These are phyloP conservation scores for Lagerstroemia speciosa DNA, from an alignment of 345 rosid genomes.

Conservation along the genomic window DNA sequence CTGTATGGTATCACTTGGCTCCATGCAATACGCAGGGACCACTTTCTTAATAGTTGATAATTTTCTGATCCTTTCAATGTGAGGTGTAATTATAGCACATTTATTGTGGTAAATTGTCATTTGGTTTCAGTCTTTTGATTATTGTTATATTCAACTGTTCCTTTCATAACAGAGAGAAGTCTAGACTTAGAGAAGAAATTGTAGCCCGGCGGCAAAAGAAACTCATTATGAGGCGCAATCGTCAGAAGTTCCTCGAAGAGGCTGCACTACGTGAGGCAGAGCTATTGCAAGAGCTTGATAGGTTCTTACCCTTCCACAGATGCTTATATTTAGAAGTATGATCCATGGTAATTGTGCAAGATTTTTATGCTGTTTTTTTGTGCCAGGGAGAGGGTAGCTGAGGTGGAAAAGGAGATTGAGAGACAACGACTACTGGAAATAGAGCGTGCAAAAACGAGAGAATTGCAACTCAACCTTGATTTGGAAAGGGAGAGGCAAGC, in stretches of 20 bases:
- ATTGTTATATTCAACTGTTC: background rate
- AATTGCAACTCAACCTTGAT: slow-evolving; percentile 62
- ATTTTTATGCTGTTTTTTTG: slow-evolving; percentile 7
- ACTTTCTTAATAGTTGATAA: background rate
- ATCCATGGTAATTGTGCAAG: background rate
- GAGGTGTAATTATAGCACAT: background rate
- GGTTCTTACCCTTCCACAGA: slow-evolving; percentile 25
- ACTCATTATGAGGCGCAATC: slow-evolving; percentile 44
- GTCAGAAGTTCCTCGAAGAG: slow-evolving; percentile 64
- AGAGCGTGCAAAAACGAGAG: slow-evolving; percentile 72
- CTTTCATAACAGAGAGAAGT: slow-evolving; percentile 44
- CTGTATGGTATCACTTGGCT: background rate
- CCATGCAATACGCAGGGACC: background rate
- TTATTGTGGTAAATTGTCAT: background rate
- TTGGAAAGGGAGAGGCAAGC: slow-evolving; percentile 79
- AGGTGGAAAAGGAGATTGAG: slow-evolving; percentile 72
- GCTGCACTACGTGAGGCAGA: slow-evolving; percentile 58
- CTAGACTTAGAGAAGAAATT: slow-evolving; percentile 50
- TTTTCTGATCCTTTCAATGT: background rate
- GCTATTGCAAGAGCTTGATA: slow-evolving; percentile 66
- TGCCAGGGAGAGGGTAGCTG: slow-evolving; percentile 55
- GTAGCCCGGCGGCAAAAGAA: slow-evolving; percentile 58
- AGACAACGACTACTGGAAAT: slow-evolving; percentile 60
- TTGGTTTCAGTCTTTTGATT: background rate
- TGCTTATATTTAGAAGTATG: background rate